Percentiles rank a stretch among this genome's conserved stretches.
These are phyloP conservation scores for Leptographium wingfieldii DNA, from an alignment of 2,329 filamentous ascomycete genomes.

Conservation along the genomic window DNA sequence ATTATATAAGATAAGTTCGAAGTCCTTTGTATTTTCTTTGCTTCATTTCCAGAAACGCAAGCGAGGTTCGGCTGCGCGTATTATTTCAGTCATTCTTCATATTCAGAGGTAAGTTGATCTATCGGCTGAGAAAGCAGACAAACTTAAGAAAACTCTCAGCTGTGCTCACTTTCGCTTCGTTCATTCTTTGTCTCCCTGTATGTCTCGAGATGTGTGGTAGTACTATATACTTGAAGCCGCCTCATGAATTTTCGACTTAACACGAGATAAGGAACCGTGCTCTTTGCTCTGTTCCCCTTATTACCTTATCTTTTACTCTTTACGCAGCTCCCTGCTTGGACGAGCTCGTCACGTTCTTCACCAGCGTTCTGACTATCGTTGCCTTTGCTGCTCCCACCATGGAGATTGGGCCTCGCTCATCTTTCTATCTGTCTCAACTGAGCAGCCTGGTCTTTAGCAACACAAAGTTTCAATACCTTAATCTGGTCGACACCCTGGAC, in stretches of 20 bases:
- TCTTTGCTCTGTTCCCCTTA: constrained; percentile 21
- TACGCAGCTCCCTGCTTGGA: constrained; percentile 14
- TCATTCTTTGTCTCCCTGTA: constrained; percentile 26
- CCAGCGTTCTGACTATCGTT: constrained; percentile 31
- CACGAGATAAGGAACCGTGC: constrained; percentile 28
- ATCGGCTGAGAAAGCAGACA: not conserved
- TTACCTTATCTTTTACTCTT: constrained; percentile 16
- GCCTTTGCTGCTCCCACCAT: constrained; percentile 29
- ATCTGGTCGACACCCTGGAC: constrained; percentile 33
- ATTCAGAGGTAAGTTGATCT: constrained; percentile 26
- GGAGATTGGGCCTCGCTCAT: constrained; percentile 22
- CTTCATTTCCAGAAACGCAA: constrained; percentile 22
- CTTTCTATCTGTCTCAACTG: constrained; percentile 27
- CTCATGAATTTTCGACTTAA: constrained; percentile 10
- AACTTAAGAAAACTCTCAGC: constrained; percentile 18
- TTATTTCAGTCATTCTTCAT: constrained; percentile 30
- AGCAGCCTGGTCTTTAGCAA: constrained; percentile 28
- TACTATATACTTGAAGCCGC: not conserved
- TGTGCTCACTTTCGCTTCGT: constrained; percentile 36
- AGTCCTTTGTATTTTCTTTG: constrained; percentile 3
- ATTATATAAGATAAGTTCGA: constrained; percentile 25
- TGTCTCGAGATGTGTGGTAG: constrained; percentile 23
- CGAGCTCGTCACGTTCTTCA: constrained; percentile 33
- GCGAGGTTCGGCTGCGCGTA: constrained; percentile 18
- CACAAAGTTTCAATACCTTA: constrained; percentile 31